Percentiles rank a stretch among this genome's conserved stretches.
Conservation (phyloP, 148 eudicot genomes). For the Rhododendron griersonianum region DNA sequence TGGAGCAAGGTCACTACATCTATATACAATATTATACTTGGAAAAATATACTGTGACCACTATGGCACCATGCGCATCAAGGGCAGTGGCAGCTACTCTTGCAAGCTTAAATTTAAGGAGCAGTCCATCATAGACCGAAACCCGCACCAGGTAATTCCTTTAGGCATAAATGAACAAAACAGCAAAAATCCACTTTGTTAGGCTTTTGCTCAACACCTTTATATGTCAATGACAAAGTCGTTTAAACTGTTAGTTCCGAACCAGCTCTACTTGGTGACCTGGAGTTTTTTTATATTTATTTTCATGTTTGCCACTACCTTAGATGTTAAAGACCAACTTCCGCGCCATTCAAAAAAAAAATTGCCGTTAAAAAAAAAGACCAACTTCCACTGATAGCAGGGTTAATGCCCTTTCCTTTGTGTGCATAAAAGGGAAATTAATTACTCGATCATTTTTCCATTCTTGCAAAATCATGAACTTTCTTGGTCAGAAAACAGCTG, state of each 20-base stretch:
- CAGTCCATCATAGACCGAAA: constrained; percentile 93
- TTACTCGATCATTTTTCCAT: background rate
- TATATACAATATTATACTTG: constrained; percentile 87
- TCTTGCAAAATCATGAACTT: background rate
- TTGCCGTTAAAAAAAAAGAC: background rate
- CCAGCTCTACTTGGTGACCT: background rate
- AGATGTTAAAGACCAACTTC: background rate
- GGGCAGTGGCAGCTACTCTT: constrained; percentile 89
- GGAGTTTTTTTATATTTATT: background rate
- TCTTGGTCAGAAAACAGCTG: background rate
- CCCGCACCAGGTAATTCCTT: constrained; percentile 74
- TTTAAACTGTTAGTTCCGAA: background rate
- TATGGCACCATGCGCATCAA: constrained; percentile 95
- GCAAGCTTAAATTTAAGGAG: constrained; percentile 94
- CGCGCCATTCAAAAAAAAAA: too few relatives aligned
- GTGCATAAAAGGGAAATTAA: background rate
- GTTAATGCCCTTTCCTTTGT: background rate
- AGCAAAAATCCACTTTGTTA: background rate
- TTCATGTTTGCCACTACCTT: background rate
- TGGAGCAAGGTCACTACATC: constrained; percentile 99
- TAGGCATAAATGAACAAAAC: background rate
- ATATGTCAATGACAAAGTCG: background rate
- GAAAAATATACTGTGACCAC: constrained; percentile 95
- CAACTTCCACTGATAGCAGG: background rate
- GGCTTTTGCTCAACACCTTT: background rate